A percentile compares a stretch with the other conserved stretches of the same genome.
These are phyloP conservation scores for Metschnikowia picachoensis DNA, from an alignment of 805 yeast species.

Conservation along the genomic window DNA sequence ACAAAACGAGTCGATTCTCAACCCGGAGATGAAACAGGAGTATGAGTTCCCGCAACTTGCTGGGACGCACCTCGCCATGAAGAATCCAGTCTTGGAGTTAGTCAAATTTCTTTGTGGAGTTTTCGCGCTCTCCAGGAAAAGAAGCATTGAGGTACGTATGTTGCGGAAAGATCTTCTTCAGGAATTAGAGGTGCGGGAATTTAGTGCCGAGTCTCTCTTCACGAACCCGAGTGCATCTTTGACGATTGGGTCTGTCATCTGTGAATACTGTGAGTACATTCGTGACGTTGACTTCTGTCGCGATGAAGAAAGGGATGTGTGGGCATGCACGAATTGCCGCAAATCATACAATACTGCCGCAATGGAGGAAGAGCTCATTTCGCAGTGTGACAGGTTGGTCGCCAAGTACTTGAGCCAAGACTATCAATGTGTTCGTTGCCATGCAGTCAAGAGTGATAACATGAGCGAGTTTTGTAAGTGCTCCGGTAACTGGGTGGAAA, in stretches of 20 bases:
- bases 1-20: slow-evolving; percentile 70
- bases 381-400: slow-evolving; percentile 52
- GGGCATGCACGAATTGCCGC: slow-evolving; percentile 67
- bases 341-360: slow-evolving; percentile 60
- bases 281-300: slow-evolving; percentile 81
- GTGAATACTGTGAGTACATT: slow-evolving; percentile 73
- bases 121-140: slow-evolving; percentile 57
- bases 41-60: slow-evolving; percentile 75
- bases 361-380: slow-evolving; percentile 76
- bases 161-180: slow-evolving; percentile 70
- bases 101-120: slow-evolving; percentile 74
- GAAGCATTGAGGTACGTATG: slow-evolving; percentile 69
- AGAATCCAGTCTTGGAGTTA: slow-evolving; percentile 75
- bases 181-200: slow-evolving; percentile 78
- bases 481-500: slow-evolving; percentile 80
- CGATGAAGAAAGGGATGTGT: slow-evolving; percentile 48
- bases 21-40: slow-evolving; percentile 57
- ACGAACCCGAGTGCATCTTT: slow-evolving; percentile 71
- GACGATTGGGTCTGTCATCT: slow-evolving; percentile 61
- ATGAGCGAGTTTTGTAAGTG: slow-evolving; percentile 77
- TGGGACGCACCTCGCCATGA: slow-evolving; percentile 58
- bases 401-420: slow-evolving; percentile 76
- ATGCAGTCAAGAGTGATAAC: slow-evolving; percentile 58
- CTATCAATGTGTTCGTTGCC: slow-evolving; percentile 74
- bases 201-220: slow-evolving; percentile 70